Conservation (phyloP, 2,329 filamentous ascomycete genomes). For the Arthrobotrys conoides region DNA sequence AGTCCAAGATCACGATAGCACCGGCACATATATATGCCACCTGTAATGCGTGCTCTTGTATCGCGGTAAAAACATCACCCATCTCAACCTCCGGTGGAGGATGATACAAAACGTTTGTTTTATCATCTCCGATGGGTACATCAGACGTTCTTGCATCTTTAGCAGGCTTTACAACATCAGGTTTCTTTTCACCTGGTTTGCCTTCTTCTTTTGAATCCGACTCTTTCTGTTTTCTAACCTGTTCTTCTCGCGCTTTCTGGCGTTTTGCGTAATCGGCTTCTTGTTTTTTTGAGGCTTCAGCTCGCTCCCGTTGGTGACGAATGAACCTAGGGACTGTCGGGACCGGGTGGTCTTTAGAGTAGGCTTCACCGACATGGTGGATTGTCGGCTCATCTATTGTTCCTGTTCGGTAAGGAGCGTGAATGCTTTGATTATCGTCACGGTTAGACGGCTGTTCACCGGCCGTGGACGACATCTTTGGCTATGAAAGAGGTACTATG, state of each 20-base stretch:
- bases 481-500: neutral
- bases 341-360: constrained; percentile 48
- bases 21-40: constrained; percentile 52
- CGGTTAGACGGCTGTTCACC: constrained; percentile 6
- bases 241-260: constrained; percentile 36
- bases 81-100: constrained; percentile 58
- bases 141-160: constrained; percentile 76
- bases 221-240: constrained; percentile 3
- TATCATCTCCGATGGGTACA: constrained; percentile 94
- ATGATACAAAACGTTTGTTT: constrained; percentile 77
- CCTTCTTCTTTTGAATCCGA: neutral
- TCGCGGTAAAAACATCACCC: constrained; percentile 46
- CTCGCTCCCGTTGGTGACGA: constrained; percentile 47
- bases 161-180: constrained; percentile 13
- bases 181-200: constrained; percentile 1
- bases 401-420: constrained; percentile 21
- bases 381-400: constrained; percentile 51
- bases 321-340: constrained; percentile 55
- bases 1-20: constrained; percentile 49
- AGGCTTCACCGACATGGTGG: constrained; percentile 53
- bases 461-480: constrained; percentile 40
- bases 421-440: constrained; percentile 23
- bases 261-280: constrained; percentile 44
- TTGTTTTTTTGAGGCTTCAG: constrained; percentile 45
- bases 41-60: constrained; percentile 64